Conservation (phyloP, 495 filamentous ascomycete genomes). For the Lasiosphaeris hirsuta region DNA sequence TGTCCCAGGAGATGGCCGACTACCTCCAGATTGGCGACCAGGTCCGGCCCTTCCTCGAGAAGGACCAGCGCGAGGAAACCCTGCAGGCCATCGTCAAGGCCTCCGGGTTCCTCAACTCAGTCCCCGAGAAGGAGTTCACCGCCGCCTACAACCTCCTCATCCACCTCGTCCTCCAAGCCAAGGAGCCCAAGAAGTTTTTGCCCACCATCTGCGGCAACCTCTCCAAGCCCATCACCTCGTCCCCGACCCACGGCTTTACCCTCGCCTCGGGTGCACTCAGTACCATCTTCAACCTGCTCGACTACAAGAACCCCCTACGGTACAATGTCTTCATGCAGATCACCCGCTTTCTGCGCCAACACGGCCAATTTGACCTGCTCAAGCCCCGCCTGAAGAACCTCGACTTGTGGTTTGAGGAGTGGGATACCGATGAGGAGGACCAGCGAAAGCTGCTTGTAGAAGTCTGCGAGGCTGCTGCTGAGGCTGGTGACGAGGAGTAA, state of each 20-base stretch:
- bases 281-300: constrained; percentile 94
- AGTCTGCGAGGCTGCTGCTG: constrained; percentile 72
- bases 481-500: constrained; percentile 70
- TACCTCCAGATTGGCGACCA: constrained; percentile 72
- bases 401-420: constrained; percentile 74
- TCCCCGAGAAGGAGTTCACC: constrained; percentile 93
- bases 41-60: constrained; percentile 67
- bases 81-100: constrained; percentile 83
- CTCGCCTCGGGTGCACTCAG: constrained; percentile 84
- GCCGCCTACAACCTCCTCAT: constrained; percentile 94
- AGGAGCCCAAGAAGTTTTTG: constrained; percentile 79
- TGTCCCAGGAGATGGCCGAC: constrained; percentile 82
- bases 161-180: constrained; percentile 82
- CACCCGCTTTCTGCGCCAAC: constrained; percentile 69
- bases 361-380: constrained; percentile 73
- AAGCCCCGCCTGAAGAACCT: constrained; percentile 74
- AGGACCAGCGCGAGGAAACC: constrained; percentile 73
- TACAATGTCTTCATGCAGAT: constrained; percentile 88
- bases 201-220: constrained; percentile 83
- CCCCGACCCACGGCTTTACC: constrained; percentile 75
- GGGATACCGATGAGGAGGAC: constrained; percentile 79
- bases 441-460: constrained; percentile 75
- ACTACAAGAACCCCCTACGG: constrained; percentile 66
- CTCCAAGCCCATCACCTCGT: constrained; percentile 77
- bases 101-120: constrained; percentile 66